Conservation (phyloP, 2,329 filamentous ascomycete species). For the Clonostachys byssicola region DNA sequence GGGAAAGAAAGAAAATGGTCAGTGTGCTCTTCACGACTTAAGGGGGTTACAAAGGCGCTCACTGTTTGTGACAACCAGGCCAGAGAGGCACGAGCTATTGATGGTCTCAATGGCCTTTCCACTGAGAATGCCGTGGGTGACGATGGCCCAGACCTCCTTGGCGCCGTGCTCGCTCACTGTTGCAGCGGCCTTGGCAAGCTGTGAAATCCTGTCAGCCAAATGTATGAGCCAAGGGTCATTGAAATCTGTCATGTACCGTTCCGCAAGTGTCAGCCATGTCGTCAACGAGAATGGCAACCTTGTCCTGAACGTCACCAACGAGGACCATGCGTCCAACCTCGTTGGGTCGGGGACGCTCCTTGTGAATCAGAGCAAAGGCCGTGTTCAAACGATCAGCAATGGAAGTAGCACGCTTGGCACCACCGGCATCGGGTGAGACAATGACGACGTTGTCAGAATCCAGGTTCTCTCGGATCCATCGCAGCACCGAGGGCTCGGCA, state of each 20-base stretch:
- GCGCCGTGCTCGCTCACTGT: conserved; percentile 86
- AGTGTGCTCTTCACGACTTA: conserved; percentile 11
- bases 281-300: conserved; percentile 92
- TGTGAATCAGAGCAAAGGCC: conserved; percentile 92
- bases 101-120: conserved; percentile 84
- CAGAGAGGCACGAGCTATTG: conserved; percentile 71
- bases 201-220: conserved; percentile 5
- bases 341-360: conserved; percentile 82
- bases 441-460: conserved; percentile 82
- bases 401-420: conserved; percentile 88
- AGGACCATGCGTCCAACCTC: conserved; percentile 90
- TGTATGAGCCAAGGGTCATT: neutral
- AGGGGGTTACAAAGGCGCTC: conserved; percentile 9
- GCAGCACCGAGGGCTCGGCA: conserved; percentile 85
- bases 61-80: conserved; percentile 86
- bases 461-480: conserved; percentile 88
- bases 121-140: conserved; percentile 88
- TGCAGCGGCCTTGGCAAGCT: conserved; percentile 75
- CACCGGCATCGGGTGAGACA: conserved; percentile 90
- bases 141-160: conserved; percentile 85
- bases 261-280: conserved; percentile 98
- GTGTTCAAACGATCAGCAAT: conserved; percentile 90
- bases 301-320: conserved; percentile 89
- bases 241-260: conserved; percentile 39
- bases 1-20: neutral